phyloP scores from a whole-genome alignment of 768 basidiomycete genomes.

The Tulasnella sp. region DNA sequence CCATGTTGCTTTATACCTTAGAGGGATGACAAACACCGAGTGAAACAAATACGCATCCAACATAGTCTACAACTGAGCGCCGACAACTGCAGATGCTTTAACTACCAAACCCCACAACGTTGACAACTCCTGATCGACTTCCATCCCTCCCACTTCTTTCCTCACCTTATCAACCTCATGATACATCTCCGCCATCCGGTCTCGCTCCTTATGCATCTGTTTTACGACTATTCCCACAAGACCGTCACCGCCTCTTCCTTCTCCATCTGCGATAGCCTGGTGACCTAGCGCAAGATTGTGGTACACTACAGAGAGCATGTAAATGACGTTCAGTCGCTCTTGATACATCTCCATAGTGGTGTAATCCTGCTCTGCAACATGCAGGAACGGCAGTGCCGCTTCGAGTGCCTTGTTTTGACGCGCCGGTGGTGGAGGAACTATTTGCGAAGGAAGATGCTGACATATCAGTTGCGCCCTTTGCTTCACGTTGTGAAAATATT shows the following conservation, averaged over 20 bases:
- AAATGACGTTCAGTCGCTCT: conserved; percentile 58
- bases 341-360: conserved; percentile 44
- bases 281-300: conserved; percentile 53
- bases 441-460: neutral
- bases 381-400: conserved; percentile 52
- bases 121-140: conserved; percentile 34
- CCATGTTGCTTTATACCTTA: neutral
- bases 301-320: conserved; percentile 57
- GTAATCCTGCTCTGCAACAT: conserved; percentile 59
- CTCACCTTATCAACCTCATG: conserved; percentile 13
- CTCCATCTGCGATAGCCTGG: conserved; percentile 42
- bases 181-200: conserved; percentile 18
- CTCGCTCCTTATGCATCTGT: conserved; percentile 11
- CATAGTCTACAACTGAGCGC: neutral
- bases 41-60: neutral
- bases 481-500: neutral
- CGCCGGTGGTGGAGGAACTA: conserved; percentile 6
- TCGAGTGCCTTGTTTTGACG: conserved; percentile 31
- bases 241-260: neutral
- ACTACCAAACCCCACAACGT: conserved; percentile 49
- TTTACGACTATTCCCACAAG: neutral
- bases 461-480: neutral
- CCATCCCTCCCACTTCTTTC: conserved; percentile 4
- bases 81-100: conserved; percentile 33
- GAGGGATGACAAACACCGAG: neutral